Evolutionary conservation across 345 rosid species (phyloP), one percentile per base, ranked within the genome.

Genomic region (Triadica sebifera): DNA sequence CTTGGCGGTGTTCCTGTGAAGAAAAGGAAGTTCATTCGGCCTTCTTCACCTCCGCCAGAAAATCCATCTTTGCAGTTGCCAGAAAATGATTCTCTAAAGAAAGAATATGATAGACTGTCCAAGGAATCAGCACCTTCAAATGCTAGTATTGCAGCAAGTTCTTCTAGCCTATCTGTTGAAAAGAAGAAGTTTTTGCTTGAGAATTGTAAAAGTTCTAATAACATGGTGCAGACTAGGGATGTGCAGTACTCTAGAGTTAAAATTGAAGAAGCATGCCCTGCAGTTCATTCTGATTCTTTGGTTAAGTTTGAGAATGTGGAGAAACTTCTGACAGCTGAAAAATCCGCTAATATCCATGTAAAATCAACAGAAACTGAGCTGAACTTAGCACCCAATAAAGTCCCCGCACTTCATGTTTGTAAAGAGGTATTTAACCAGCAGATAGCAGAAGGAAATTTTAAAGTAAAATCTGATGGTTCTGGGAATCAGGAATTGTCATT

Each of bases 1-100:
- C 53, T 80, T 73, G 80, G 82, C 12, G 84, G 87, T 75, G 77
- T 92, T 81, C 97, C 97, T 22, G 78, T 92, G 83, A 92, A 92
- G 92, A 90, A 92, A 87, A 87, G 97, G 77, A 87, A 89, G 81
- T 86, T 78, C 64, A 76, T 85, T 63, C 83, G 75, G 22, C 73
- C 85, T 37, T 74, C 85, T 37, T 86, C 88, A 12, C 87, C 86
- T 46, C 57, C 79, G 0, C 24, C 29, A 25, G 85, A 80, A 70
- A 84, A 78, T 59, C 75, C 75, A 46, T 69, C 69, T 74, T 74
- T 68, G 0, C 15, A 50, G 10, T 45, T 69, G 8, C 50, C 71
- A 34, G 77, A 56, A 65, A 84, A 73, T 6, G 75, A 65, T 57
- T 52, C 56, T 20, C 66, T 41, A 47, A 74, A 68, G 65, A 79